A percentile compares a stretch with the other conserved stretches of the same genome.
Conservation (phyloP, 1,284 basidiomycete species). For the Rhizopogon hawkerae region DNA sequence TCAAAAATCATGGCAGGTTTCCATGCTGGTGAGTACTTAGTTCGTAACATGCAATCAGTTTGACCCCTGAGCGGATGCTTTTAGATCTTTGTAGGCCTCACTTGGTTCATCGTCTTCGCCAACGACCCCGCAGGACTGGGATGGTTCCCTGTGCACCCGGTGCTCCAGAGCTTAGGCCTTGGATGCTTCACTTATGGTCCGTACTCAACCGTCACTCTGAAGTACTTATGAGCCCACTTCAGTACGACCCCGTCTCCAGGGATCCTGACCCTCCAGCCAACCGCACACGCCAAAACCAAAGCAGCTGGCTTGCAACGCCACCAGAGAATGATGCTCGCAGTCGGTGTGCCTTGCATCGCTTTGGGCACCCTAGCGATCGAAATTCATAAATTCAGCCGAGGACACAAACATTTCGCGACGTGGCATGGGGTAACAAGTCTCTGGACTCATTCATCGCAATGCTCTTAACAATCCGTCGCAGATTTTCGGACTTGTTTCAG, state of each 20-base stretch:
- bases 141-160: slow-evolving; percentile 61
- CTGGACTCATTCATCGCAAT: not conserved
- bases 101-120: slow-evolving; percentile 48
- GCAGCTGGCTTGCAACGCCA: slow-evolving; percentile 56
- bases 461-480: slow-evolving; percentile 12
- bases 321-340: slow-evolving; percentile 45
- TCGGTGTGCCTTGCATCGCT: slow-evolving; percentile 47
- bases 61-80: slow-evolving; percentile 4
- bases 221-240: not conserved
- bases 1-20: slow-evolving; percentile 6
- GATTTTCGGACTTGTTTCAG: slow-evolving; percentile 50
- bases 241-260: slow-evolving; percentile 31
- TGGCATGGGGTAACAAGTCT: slow-evolving; percentile 56
- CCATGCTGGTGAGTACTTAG: slow-evolving; percentile 16
- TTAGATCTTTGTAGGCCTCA: slow-evolving; percentile 39
- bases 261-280: slow-evolving; percentile 70
- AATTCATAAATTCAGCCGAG: slow-evolving; percentile 43
- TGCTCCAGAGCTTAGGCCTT: slow-evolving; percentile 50
- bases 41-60: not conserved
- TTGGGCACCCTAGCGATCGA: slow-evolving; percentile 48
- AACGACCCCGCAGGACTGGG: slow-evolving; percentile 41
- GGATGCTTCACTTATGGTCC: slow-evolving; percentile 51
- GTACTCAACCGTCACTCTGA: slow-evolving; percentile 9
- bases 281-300: slow-evolving; percentile 57
- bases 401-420: slow-evolving; percentile 45